Base-by-base conservation (phyloP, 495 filamentous ascomycete genomes). In the Podospora tetraspora region DNA sequence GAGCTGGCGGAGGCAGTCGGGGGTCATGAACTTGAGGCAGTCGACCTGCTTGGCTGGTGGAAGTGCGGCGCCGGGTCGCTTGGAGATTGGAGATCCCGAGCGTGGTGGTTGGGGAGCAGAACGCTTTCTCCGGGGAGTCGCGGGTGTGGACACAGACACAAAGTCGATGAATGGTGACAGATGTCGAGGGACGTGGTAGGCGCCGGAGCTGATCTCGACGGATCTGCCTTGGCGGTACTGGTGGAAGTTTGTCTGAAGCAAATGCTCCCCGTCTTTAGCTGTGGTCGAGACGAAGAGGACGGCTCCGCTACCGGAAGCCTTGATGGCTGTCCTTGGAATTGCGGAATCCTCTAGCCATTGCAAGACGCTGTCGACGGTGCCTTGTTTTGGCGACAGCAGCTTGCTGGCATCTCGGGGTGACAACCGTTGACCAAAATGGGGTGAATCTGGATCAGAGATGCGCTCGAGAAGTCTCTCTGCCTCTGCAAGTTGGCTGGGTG, bases 1-100 rank as follows among this genome's bases (percentile, higher is more conserved):
- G 71, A 86, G 72, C 57, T 85, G 77, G 77, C 83, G 84, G 27
- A 91, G 70, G 67, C 88, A 90, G 0, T 73, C 64, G 6, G 88
- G 88, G 8, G 86, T 87, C 69, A 88, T 85, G 73, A 73, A 32
- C 83, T 78, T 76, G 87, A 89, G 62, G 75, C 27, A 21, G 24
- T 52, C 19, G 43, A 52, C 43, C 0, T 43, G 5, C 43, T 43
- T 43, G 13, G 43, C n/a, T 8, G 43, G 43, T 0, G 6, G 43
- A 2, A n/a, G 43, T 0, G 19, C 8, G 43, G n/a, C 1, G 43
- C 16, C 16, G 6, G 43, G 19, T 0, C 43, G 6, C 43, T 52
- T 52, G 43, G 43, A n/a, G 43, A 52, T 43, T 0, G 37, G 16
- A 7, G 37, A 8, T n/a, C 37, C 37, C 6, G 37, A 52, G 37